Evolutionary conservation across 495 filamentous ascomycete species (phyloP), one percentile per base, ranked within the genome.

Genomic region (Geopyxis carbonaria): DNA sequence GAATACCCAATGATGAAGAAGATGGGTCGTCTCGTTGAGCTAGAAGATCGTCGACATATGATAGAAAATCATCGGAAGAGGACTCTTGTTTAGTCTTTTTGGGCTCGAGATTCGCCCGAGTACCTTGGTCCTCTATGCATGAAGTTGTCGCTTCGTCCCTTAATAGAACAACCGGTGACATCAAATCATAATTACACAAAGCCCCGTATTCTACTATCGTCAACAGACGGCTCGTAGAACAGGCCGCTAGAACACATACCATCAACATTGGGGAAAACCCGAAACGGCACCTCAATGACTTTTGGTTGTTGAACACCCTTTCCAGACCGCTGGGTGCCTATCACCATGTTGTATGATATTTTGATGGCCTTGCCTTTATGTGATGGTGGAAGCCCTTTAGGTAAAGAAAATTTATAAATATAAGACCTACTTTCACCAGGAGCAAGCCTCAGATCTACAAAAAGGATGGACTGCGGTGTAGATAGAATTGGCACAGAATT

Each of bases 401-500:
- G 89, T 32, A 97, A 60, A 29, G 71, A 73, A 57, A 94, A 93
- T 7, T 74, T 66, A 53, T 93, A 97, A 11, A 72, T 74, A 54
- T 79, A 95, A 35, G 76, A 76, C 55, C 73, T 77, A 57, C 82
- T 92, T 57, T 97, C 85, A 2, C 89, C 89, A 0, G 91, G 86
- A 11, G 68, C 75, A 13, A 97, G 65, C 50, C 76, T 72, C 22
- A 95, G 66, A 54, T 97, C 85, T 25, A 97, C 87, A 51, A 97
- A 97, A 11, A 97, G 65, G 44, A 97, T 83, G 4, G 84, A 93
- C 58, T 95, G 89, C n/a, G 87, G 83, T 5, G 89, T 94, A 16
- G 85, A 91, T 14, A 97, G 59, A 27, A 97, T 64, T 2, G 89
- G 89, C 27, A 97, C 76, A 14, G 78, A 77, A 55, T 78, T 80